Conservation (phyloP, 2,329 filamentous ascomycete genomes). For the Diaporthe batatas region DNA sequence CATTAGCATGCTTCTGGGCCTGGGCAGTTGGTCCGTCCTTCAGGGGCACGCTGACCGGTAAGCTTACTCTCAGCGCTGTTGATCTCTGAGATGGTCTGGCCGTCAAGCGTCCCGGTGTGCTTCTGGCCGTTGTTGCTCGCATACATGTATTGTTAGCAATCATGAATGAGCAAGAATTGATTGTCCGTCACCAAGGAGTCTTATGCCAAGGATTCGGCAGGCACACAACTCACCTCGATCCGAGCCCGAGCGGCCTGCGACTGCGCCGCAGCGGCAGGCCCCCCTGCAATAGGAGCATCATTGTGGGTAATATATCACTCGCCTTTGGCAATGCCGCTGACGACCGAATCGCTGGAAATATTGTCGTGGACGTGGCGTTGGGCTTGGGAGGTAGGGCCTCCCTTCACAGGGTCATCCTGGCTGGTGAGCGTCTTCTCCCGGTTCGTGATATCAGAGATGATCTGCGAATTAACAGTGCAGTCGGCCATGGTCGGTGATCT, state of each 20-base stretch:
- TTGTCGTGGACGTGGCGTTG: slow-evolving; percentile 52
- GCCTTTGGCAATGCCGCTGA: slow-evolving; percentile 56
- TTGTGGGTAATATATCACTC: slow-evolving; percentile 54
- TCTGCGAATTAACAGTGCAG: slow-evolving; percentile 46
- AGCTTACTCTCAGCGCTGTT: slow-evolving; percentile 55
- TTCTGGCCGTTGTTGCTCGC: not conserved
- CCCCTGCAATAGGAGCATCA: slow-evolving; percentile 48
- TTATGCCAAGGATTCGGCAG: not conserved
- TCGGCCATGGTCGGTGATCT: slow-evolving; percentile 37
- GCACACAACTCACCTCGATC: not conserved
- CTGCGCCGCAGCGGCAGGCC: slow-evolving; percentile 54
- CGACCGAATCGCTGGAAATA: slow-evolving; percentile 48
- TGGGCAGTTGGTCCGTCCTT: slow-evolving; percentile 56
- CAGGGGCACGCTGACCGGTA: slow-evolving; percentile 52
- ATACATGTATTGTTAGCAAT: not conserved
- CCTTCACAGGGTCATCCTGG: slow-evolving; percentile 50
- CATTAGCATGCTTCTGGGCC: slow-evolving; percentile 54
- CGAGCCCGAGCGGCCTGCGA: slow-evolving; percentile 41
- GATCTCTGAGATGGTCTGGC: slow-evolving; percentile 55
- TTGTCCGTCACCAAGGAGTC: too few species aligned
- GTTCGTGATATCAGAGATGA: slow-evolving; percentile 56
- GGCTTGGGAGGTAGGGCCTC: slow-evolving; percentile 56
- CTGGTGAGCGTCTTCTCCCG: slow-evolving; percentile 56
- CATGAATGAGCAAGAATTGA: not conserved
- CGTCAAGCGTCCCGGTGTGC: slow-evolving; percentile 46